Base-by-base conservation (phyloP, 352 stramenopile genomes). In the Globisporangium canariense region DNA sequence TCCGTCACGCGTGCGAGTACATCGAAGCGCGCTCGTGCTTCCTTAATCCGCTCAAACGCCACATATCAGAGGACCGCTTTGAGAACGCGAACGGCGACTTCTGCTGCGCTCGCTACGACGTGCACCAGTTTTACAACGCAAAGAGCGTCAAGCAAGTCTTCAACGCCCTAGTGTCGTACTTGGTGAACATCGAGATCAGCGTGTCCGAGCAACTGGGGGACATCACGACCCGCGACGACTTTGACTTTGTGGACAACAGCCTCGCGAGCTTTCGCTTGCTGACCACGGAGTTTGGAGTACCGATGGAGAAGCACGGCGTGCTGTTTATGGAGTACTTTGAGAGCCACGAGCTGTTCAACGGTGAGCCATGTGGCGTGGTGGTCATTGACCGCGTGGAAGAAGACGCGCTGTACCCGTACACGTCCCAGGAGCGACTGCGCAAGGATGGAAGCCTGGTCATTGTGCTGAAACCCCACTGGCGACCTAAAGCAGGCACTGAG, bases 101-200 rank as follows among this genome's bases (percentile, higher is more conserved):
- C 25, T 84, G 77, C 62, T 77, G 66, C 10, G 64, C 78, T 18
- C 73, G 75, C 28, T 86, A 83, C 60, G 67, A 83, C 47, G 64
- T 75, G 53, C 72, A 64, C 1, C 75, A 69, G n/a, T 50, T 50
- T 18, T 13, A 18, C 2, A 50, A 50, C 18, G 43, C 18, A 6
- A 25, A n/a, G 20, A 50, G 43, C 18, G 43, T 50, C 43, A 50
- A 50, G 16, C 43, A 50, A 10, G 18, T 50, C 43, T 50, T 25
- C 43, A 18, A 50, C 10, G 43, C 43, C 5, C 18, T 50, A 11
- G 18, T 25, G 2, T 14, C 18, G 18, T 50, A 25, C 43, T 2
- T 50, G 43, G 0, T 50, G 1, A 50, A 25, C 43, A 25, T 50
- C 43, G 43, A 50, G 43, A 50, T 50, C 18, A 50, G 18, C 43